Evolutionary conservation across 2,329 filamentous ascomycete genomes (phyloP), one percentile per base, ranked within the genome.

Genomic region (Aureobasidium sp.): DNA sequence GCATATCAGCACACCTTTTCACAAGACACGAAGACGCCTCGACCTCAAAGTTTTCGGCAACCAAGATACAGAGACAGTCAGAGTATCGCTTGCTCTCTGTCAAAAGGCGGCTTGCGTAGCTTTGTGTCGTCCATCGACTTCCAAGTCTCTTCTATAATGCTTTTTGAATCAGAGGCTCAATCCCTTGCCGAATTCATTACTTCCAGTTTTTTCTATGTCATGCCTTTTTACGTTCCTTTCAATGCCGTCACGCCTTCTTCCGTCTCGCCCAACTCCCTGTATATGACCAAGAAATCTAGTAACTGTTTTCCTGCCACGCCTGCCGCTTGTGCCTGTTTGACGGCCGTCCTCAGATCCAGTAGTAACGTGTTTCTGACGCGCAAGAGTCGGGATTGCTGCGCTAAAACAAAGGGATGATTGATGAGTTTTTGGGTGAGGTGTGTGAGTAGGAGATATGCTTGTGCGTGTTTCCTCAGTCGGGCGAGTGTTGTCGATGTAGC

Each of bases 331-430:
- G 81, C 79, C 67, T 86, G 82, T 69, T 84, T 83, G 61, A 89
- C 72, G 5, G 84, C 84, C 44, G 82, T 82, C 62, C 82, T 84
- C 36, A 90, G 73, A 74, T 90, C 87, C 49, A 88, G 75, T 36
- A 88, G 71, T 62, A 90, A 72, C 0, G 85, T 87, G 62, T 84
- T 84, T 64, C 81, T 79, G 27, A 88, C 77, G 67, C 82, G 82
- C 41, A 77, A 71, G 61, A 88, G 72, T 55, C 87, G 76, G 5
- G 77, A 72, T 66, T 82, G 75, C 68, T 87, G 85, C 17, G 78
- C 78, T 39, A 78, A 70, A 17, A 90, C 70, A 67, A 89, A 89
- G 1, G 87, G 86, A 75, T 89, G 86, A 5, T 79, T 74, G 5
- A 77, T 70, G 60, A 87, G 72, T 9, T 76, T 76, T 31, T 77